Evolutionary conservation across 805 yeast species (phyloP).

Genomic region (Wickerhamomyces queroliae): DNA sequence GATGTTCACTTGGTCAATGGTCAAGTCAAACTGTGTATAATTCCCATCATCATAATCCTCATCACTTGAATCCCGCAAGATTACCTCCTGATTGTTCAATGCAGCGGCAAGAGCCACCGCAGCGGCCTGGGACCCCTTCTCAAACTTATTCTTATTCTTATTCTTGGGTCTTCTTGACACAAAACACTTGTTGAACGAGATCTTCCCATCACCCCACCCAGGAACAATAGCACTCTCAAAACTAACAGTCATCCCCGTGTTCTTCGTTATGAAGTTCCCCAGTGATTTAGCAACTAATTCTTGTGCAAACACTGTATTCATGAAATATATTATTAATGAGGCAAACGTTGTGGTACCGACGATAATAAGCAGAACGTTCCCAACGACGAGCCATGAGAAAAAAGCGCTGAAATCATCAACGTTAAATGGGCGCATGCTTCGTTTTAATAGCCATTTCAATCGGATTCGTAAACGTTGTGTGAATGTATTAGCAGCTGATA

Average conservation of each 20-base stretch:
- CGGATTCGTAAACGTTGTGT: conserved; percentile 38
- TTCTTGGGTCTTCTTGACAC: conserved; percentile 78
- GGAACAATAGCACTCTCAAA: conserved; percentile 95
- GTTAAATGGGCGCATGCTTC: conserved; percentile 77
- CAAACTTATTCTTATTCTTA: conserved; percentile 39
- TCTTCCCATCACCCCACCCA: conserved; percentile 84
- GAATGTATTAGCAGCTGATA: conserved; percentile 37
- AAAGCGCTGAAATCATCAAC: conserved; percentile 90
- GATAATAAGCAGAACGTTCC: conserved; percentile 73
- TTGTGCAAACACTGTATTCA: conserved; percentile 52
- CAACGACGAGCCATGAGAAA: conserved; percentile 87
- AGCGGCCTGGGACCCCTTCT: conserved; percentile 67
- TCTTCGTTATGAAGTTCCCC: conserved; percentile 80
- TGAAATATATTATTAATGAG: conserved; percentile 67
- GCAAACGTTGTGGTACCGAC: conserved; percentile 92
- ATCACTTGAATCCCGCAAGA: conserved; percentile 8
- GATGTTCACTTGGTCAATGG: conserved; percentile 79
- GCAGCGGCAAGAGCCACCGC: conserved; percentile 48
- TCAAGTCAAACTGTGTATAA: conserved; percentile 91
- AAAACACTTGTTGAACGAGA: conserved; percentile 77
- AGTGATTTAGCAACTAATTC: conserved; percentile 77
- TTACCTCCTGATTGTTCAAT: no score
- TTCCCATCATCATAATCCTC: conserved; percentile 72
- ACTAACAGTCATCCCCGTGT: conserved; percentile 75
- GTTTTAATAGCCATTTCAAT: conserved; percentile 69